A percentile compares a stretch with the other conserved stretches of the same genome.
These are phyloP conservation scores for Spizellomyces sp. DNA, from an alignment of 192 early-diverging fungal species.

Conservation along the genomic window DNA sequence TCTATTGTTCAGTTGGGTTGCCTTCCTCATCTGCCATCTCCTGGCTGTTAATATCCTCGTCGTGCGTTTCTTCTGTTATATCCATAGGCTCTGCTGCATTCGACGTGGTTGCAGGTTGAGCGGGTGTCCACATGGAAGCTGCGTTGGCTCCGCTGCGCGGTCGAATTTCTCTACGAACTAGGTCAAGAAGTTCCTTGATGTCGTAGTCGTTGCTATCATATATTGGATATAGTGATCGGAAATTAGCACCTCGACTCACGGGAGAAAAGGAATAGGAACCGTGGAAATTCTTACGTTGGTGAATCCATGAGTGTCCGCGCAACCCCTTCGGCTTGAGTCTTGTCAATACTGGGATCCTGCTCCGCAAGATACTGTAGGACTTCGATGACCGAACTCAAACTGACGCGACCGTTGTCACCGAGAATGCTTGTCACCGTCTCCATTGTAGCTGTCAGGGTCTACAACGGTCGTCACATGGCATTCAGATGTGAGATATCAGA, in stretches of 20 bases:
- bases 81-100: no score
- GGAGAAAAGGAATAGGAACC: background rate
- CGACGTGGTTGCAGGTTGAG: no score
- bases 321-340: conserved; percentile 16
- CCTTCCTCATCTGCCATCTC: no score
- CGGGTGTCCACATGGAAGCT: background rate
- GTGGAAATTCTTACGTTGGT: background rate
- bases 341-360: conserved; percentile 27
- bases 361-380: conserved; percentile 38
- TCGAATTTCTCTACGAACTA: background rate
- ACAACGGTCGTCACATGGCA: background rate
- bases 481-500: background rate
- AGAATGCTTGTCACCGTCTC: conserved; percentile 33
- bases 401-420: conserved; percentile 37
- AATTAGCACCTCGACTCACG: background rate
- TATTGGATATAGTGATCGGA: background rate
- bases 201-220: conserved; percentile 4
- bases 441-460: conserved; percentile 45
- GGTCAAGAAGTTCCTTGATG: background rate
- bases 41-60: no score
- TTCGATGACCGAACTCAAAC: conserved; percentile 25
- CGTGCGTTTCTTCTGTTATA: no score
- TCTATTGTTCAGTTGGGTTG: no score
- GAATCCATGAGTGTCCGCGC: conserved; percentile 8
- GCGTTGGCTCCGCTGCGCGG: conserved; percentile 2